Conservation (phyloP, 495 filamentous ascomycete genomes). For the Tuber indicum region DNA sequence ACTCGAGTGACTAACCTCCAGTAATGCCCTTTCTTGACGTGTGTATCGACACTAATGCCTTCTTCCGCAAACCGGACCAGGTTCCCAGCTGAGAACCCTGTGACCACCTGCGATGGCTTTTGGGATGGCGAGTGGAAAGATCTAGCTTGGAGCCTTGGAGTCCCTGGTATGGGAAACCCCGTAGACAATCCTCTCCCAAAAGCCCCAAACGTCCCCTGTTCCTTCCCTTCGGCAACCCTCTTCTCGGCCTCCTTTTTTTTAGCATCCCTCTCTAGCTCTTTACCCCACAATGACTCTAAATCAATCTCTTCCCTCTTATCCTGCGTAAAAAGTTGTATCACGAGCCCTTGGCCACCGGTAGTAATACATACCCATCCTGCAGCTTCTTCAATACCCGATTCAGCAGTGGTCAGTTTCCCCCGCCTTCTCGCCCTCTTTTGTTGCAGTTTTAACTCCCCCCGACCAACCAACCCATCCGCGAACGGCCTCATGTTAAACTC, state of each 20-base stretch:
- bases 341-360: conserved; percentile 60
- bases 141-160: conserved; percentile 8
- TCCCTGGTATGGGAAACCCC: not conserved
- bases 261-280: conserved; percentile 47
- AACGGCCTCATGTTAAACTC: conserved; percentile 62
- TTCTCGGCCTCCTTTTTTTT: conserved; percentile 41
- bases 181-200: conserved; percentile 12
- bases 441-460: conserved; percentile 85
- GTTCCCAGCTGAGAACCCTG: not conserved
- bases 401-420: conserved; percentile 62
- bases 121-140: conserved; percentile 15
- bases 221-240: conserved; percentile 31
- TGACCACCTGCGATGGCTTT: not conserved
- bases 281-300: conserved; percentile 73
- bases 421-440: conserved; percentile 70
- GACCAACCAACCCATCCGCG: conserved; percentile 81
- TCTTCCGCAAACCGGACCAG: not conserved
- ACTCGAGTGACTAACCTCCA: conserved; percentile 17
- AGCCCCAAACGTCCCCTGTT: conserved; percentile 23
- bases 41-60: conserved; percentile 1
- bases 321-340: conserved; percentile 87
- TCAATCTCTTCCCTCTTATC: conserved; percentile 75
- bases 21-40: conserved; percentile 9
- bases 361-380: conserved; percentile 97
- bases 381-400: conserved; percentile 52